Evolutionary conservation across 2,329 filamentous ascomycete species (phyloP), one percentile per base, ranked within the genome.

Genomic region (Sarocladiaceae sp.): DNA sequence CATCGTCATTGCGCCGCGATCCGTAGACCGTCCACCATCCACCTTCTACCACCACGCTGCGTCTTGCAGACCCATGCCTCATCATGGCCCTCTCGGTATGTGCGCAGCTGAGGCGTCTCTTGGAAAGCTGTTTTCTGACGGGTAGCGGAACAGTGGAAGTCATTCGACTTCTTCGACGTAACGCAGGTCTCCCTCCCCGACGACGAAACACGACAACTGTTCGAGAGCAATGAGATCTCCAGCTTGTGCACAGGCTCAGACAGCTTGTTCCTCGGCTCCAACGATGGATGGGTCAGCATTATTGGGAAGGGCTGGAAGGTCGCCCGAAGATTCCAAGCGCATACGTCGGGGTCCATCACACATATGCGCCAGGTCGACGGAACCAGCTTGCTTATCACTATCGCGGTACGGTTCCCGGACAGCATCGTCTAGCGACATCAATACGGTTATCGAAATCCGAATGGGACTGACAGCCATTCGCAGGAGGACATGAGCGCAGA

Each of bases 111-210:
- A 18, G 7, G 20, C 20, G 5, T n/a, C 19, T 33, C 35, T 29
- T n/a, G n/a, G n/a, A 33, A 20, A 29, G 13, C 21, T 32, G 12
- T 15, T 12, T 20, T 12, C 40, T 40, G 9, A 35, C 33, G 16
- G 19, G 16, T 23, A 9, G 16, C 23, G 6, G 20, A 41, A 9
- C 54, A 95, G 91, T 97, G 93, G 91, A 96, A 96, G 85, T 83
- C 85, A 55, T 98, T 98, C 73, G 90, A 95, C 76, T 98, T 98
- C 82, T 97, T 98, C 78, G 88, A 96, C 68, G 88, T 95, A 64
- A 82, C 82, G 62, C 83, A 86, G 62, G 82, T 96, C 64, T 81
- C 84, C 59, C 76, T 90, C 57, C 78, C 78, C 55, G 85, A 94
- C 63, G 83, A 84, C 58, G 88, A 94, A 61, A 84, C 81, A 61